Percentiles rank a stretch among this genome's conserved stretches.
phyloP scores from a whole-genome alignment of 176 grass and related monocot genomes.

The Alloteropsis semialata region DNA sequence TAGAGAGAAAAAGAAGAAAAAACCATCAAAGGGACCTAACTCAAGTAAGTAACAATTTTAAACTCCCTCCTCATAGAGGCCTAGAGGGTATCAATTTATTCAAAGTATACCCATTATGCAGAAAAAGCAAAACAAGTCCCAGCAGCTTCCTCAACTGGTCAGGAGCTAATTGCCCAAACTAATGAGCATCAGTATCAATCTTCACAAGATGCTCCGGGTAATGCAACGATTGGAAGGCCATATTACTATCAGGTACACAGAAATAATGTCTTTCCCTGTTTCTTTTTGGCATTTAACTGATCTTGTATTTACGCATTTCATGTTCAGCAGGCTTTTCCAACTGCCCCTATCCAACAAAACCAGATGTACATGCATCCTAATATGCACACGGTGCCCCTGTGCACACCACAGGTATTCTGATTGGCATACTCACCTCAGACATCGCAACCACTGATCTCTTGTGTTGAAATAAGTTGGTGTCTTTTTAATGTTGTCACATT shows the following conservation, averaged over 20 bases:
- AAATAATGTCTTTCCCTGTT: slow-evolving; percentile 10
- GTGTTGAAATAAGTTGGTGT: not conserved
- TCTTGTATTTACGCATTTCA: slow-evolving; percentile 19
- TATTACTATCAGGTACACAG: slow-evolving; percentile 70
- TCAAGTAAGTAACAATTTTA: slow-evolving; percentile 50
- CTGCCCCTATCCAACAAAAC: slow-evolving; percentile 47
- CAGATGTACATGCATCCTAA: slow-evolving; percentile 67
- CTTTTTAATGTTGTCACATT: not conserved
- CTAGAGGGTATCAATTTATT: slow-evolving; percentile 25
- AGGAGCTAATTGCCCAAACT: slow-evolving; percentile 35
- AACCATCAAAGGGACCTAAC: slow-evolving; percentile 50
- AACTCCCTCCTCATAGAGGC: slow-evolving; percentile 17
- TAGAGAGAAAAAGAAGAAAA: slow-evolving; percentile 58
- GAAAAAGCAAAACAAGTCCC: slow-evolving; percentile 48
- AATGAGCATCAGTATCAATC: slow-evolving; percentile 59
- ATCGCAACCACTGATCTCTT: not conserved
- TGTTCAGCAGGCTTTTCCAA: slow-evolving; percentile 43
- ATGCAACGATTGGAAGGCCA: slow-evolving; percentile 58
- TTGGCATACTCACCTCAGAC: not conserved
- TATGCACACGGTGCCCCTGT: slow-evolving; percentile 60
- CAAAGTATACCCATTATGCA: slow-evolving; percentile 23
- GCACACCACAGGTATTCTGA: slow-evolving; percentile 63
- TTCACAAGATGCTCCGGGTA: slow-evolving; percentile 52
- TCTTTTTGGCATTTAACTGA: slow-evolving; percentile 40
- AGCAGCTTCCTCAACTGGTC: slow-evolving; percentile 38